phyloP scores from a whole-genome alignment of 306 rosid species.

The Medicago arabica region DNA sequence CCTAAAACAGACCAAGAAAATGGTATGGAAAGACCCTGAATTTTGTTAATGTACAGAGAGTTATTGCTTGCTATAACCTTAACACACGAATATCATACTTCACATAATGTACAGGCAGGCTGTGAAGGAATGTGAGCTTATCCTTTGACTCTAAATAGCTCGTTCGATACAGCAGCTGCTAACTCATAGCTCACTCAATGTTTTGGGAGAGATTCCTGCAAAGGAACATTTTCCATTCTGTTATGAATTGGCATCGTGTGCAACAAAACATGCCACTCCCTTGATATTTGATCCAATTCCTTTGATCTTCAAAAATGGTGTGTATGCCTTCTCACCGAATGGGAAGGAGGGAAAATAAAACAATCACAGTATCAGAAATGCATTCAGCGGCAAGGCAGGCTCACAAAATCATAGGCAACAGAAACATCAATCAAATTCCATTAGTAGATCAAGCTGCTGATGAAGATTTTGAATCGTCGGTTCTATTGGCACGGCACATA shows the following conservation, averaged over 20 bases:
- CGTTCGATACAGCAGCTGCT: slow-evolving; percentile 40
- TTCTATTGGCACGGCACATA: slow-evolving; percentile 83
- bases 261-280: slow-evolving; percentile 54
- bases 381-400: slow-evolving; percentile 63
- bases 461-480: slow-evolving; percentile 59
- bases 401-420: slow-evolving; percentile 48
- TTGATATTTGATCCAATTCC: slow-evolving; percentile 54
- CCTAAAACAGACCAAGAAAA: slow-evolving; percentile 40
- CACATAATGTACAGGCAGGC: slow-evolving; percentile 53
- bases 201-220: slow-evolving; percentile 43
- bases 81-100: slow-evolving; percentile 38
- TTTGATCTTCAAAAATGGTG: slow-evolving; percentile 56
- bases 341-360: slow-evolving; percentile 69
- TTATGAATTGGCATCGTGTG: slow-evolving; percentile 50
- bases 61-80: slow-evolving; percentile 40
- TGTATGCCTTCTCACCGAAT: slow-evolving; percentile 56
- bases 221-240: slow-evolving; percentile 45
- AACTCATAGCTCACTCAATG: slow-evolving; percentile 39
- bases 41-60: slow-evolving; percentile 49
- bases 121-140: slow-evolving; percentile 41
- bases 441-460: slow-evolving; percentile 59
- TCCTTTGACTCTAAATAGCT: slow-evolving; percentile 37
- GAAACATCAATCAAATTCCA: slow-evolving; percentile 50
- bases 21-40: slow-evolving; percentile 40
- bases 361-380: slow-evolving; percentile 55